phyloP scores from a whole-genome alignment of 352 stramenopile genomes.

The Phytophthora ramorum region DNA sequence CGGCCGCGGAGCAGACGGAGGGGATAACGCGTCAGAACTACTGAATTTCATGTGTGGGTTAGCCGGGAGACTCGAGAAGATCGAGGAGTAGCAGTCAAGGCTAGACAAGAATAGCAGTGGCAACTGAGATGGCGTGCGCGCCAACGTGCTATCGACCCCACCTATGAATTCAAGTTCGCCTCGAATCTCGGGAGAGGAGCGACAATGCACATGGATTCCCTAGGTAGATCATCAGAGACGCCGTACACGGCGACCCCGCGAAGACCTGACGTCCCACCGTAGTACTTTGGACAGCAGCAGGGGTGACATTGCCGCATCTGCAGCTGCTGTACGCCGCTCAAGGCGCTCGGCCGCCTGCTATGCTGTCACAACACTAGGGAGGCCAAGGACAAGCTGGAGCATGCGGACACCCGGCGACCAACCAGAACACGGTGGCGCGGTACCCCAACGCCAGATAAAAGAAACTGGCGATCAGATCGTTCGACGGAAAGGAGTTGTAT shows the following conservation, averaged over 20 bases:
- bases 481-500: not conserved
- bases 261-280: too few relatives aligned
- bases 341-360: too few relatives aligned
- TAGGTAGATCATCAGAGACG: not conserved
- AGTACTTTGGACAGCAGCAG: not conserved
- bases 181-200: not conserved
- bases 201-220: not conserved
- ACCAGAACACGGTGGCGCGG: not conserved
- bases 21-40: not conserved
- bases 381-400: not conserved
- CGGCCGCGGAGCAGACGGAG: not conserved
- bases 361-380: not conserved
- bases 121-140: not conserved
- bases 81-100: not conserved
- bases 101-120: not conserved
- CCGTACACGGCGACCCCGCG: not conserved
- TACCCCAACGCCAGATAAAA: not conserved
- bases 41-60: not conserved
- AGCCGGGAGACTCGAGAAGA: not conserved
- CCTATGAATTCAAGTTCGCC: not conserved
- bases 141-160: not conserved
- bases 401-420: too few relatives aligned
- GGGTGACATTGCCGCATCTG: too few relatives aligned
- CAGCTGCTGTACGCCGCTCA: too few relatives aligned
- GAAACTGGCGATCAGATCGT: not conserved